Evolutionary conservation across 2,329 filamentous ascomycete genomes (phyloP).

Genomic region (Gnomoniopsis sp.): DNA sequence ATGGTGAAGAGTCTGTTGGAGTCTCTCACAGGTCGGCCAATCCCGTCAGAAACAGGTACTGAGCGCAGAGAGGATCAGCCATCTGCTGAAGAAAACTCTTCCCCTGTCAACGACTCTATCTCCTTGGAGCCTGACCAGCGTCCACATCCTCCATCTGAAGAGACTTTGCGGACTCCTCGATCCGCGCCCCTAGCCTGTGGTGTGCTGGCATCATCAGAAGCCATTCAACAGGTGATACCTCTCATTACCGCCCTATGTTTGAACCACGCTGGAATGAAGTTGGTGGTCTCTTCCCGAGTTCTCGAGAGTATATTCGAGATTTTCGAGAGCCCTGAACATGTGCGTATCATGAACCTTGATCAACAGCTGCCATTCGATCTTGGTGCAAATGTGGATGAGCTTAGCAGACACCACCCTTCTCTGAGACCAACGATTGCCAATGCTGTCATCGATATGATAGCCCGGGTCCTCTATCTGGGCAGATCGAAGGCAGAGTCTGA

Average conservation of each 20-base stretch:
- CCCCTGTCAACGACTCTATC: constrained; percentile 35
- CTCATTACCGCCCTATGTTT: constrained; percentile 93
- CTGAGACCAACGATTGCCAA: constrained; percentile 77
- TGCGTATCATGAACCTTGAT: constrained; percentile 78
- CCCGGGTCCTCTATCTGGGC: constrained; percentile 72
- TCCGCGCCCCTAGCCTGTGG: constrained; percentile 56
- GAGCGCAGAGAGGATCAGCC: constrained; percentile 20
- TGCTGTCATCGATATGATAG: constrained; percentile 85
- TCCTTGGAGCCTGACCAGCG: constrained; percentile 36
- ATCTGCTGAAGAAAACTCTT: constrained; percentile 29
- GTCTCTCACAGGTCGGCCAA: constrained; percentile 62
- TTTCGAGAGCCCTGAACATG: constrained; percentile 89
- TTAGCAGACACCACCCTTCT: constrained; percentile 87
- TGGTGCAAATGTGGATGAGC: constrained; percentile 85
- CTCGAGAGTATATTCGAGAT: constrained; percentile 89
- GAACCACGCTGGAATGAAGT: constrained; percentile 79
- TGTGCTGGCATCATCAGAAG: constrained; percentile 83
- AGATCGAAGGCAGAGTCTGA: constrained; percentile 64
- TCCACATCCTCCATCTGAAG: constrained; percentile 51
- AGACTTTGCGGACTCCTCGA: constrained; percentile 44
- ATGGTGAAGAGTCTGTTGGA: constrained; percentile 84
- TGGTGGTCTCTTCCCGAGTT: constrained; percentile 80
- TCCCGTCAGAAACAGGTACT: constrained; percentile 34
- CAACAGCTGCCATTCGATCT: constrained; percentile 66
- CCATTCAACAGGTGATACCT: constrained; percentile 80